Base-by-base conservation (phyloP, 495 filamentous ascomycete genomes). In the Penicillium lagena region DNA sequence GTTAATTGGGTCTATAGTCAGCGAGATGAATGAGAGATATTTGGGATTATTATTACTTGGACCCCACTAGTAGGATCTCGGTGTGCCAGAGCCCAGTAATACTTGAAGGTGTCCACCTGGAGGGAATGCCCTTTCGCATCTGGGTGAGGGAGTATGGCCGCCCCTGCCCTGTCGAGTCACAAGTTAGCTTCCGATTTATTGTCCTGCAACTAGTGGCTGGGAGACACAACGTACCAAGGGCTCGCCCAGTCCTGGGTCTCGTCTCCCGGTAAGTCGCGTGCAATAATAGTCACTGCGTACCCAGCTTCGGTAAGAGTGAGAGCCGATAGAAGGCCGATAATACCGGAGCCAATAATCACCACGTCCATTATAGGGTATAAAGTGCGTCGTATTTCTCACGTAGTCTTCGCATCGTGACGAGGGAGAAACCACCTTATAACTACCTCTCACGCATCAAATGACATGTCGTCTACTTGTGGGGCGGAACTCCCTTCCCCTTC, bases 241-340 rank as follows among this genome's bases (percentile, higher is more conserved):
- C 53, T 56, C 29, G 53, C 53, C 53, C 53, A 56, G 29, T 48
- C 49, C 32, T 49, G 42, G 13, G 8, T 37, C 12, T 56, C 53
- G 33, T 56, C 53, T 1, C 53, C 53, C 1, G 49, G 49, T 11
- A 52, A 29, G 29, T 56, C 53, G 4, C 53, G 53, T 1, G 53
- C 53, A 9, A 56, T n/a, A n/a, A 56, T 44, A 4, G 53, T 52
- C 35, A 56, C 53, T 35, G 37, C 38, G 32, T 52, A 47, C n/a
- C 49, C 53, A 3, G 45, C 42, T 35, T 56, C 53, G 12, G 45
- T 46, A 11, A 56, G 35, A n/a, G 49, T 49, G 4, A 56, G 33
- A 4, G 53, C 49, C 7, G 53, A 56, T 9, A 52, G n/a, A 4
- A 56, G 42, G 35, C 53, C 53, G 22, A 56, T 49, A 7, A 56